Conservation (phyloP, 2,329 filamentous ascomycete genomes). For the Ustulina deusta region DNA sequence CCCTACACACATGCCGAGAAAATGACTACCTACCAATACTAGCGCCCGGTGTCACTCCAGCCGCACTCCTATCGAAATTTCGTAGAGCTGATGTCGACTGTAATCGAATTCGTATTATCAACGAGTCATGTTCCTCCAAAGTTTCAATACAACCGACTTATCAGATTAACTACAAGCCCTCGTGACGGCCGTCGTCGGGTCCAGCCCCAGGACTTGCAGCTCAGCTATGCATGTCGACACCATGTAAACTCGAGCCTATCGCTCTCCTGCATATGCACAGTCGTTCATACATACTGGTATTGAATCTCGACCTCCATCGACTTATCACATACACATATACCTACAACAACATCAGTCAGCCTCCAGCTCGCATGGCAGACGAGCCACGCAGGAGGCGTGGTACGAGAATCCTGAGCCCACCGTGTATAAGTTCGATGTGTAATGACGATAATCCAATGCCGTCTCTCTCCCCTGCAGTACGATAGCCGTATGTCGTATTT, state of each 20-base stretch:
- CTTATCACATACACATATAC: background rate
- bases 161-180: background rate
- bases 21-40: too few species aligned
- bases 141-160: conserved; percentile 12
- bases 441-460: background rate
- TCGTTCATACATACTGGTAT: conserved; percentile 21
- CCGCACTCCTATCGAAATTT: background rate
- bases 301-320: conserved; percentile 16
- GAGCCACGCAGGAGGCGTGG: background rate
- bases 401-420: conserved; percentile 16
- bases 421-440: conserved; percentile 1
- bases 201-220: conserved; percentile 1
- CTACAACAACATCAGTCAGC: background rate
- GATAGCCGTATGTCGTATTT: background rate
- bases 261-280: conserved; percentile 22
- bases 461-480: background rate
- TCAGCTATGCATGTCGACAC: conserved; percentile 6
- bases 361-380: conserved; percentile 19
- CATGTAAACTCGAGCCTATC: background rate
- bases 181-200: background rate
- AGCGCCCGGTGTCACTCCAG: background rate
- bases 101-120: background rate
- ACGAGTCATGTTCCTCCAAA: background rate
- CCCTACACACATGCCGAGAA: too few species aligned
- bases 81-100: background rate